phyloP scores from a whole-genome alignment of 176 grass and related monocot species.

The Avena insularis region DNA sequence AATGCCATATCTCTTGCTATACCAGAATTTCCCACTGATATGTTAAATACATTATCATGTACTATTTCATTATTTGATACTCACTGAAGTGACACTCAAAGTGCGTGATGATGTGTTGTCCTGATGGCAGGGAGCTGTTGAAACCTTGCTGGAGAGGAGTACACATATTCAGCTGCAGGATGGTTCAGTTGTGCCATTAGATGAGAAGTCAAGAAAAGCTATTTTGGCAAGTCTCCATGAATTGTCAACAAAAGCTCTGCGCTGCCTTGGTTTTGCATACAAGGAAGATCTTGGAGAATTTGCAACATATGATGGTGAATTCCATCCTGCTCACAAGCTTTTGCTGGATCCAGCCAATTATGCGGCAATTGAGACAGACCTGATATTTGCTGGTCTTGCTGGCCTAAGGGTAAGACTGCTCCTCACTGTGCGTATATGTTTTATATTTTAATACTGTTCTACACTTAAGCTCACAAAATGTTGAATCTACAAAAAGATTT shows the following conservation, averaged over 20 bases:
- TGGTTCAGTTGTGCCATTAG: conserved; percentile 72
- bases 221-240: conserved; percentile 75
- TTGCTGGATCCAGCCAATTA: conserved; percentile 95
- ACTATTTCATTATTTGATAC: background rate
- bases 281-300: conserved; percentile 86
- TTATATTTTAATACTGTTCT: background rate
- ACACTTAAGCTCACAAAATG: background rate
- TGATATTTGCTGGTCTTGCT: conserved; percentile 82
- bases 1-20: conserved; percentile 4
- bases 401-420: conserved; percentile 76
- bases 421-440: conserved; percentile 1
- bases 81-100: conserved; percentile 8
- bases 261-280: conserved; percentile 97
- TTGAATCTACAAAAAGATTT: background rate
- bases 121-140: conserved; percentile 83
- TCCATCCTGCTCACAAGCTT: conserved; percentile 92
- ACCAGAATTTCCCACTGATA: conserved; percentile 9
- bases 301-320: conserved; percentile 86
- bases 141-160: conserved; percentile 88
- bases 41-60: conserved; percentile 10
- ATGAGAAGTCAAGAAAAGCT: conserved; percentile 67
- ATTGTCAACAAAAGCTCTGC: conserved; percentile 90
- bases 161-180: conserved; percentile 80
- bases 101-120: conserved; percentile 36
- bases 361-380: conserved; percentile 75